Conservation (phyloP, 148 eudicot genomes). For the Fagopyrum homotropicum region DNA sequence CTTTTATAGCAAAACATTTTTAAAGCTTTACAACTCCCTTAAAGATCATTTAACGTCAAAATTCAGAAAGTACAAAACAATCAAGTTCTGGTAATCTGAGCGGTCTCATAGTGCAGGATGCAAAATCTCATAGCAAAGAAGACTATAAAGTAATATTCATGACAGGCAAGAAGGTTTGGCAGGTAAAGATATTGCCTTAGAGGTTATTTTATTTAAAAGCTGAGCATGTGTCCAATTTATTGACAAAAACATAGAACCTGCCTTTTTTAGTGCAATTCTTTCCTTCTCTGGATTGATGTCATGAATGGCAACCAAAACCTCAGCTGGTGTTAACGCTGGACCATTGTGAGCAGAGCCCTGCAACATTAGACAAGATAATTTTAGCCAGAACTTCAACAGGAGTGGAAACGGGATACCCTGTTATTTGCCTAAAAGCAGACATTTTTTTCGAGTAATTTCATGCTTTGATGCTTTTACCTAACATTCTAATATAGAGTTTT, state of each 20-base stretch:
- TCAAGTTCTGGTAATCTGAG: no score
- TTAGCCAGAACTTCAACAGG: no score
- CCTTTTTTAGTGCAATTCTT: slow-evolving; percentile 87
- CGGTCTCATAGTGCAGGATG: background rate
- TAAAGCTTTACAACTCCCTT: no score
- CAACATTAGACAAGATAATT: background rate
- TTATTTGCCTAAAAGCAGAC: no score
- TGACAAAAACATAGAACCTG: slow-evolving; percentile 12
- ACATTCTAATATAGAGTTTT: no score
- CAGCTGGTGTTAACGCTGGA: slow-evolving; percentile 97
- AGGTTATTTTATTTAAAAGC: background rate
- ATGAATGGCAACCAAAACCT: slow-evolving; percentile 96
- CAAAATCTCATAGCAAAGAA: background rate
- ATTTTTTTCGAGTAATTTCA: background rate
- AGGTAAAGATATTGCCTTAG: background rate
- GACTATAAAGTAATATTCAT: background rate
- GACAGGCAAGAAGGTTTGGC: background rate
- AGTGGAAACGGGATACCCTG: no score
- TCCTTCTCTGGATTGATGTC: slow-evolving; percentile 88
- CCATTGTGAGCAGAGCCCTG: slow-evolving; percentile 98
- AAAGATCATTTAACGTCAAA: no score
- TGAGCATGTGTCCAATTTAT: slow-evolving; percentile 4
- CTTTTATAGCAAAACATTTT: no score
- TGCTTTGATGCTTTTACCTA: background rate
- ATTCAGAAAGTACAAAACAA: no score